Evolutionary conservation across 495 filamentous ascomycete species (phyloP), one percentile per base, ranked within the genome.

Genomic region (Penicillium waksmanii): DNA sequence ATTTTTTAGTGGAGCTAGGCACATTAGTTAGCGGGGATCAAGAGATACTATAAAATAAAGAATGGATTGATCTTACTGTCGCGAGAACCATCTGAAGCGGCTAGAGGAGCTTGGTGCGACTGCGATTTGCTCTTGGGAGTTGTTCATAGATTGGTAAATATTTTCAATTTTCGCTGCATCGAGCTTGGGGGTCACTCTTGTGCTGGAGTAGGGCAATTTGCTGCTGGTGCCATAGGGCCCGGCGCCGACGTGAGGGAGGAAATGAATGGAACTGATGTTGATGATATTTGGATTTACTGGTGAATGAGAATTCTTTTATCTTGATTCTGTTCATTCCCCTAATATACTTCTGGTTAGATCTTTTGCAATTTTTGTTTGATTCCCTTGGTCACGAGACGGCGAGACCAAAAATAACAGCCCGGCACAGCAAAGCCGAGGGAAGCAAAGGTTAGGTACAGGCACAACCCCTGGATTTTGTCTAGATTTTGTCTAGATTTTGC

Each of bases 281-380:
- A 55, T 55, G 31, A 57, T 50, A 38, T 11, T 38, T 15, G n/a
- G 33, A 21, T 13, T 43, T 38, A 7, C 19, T 55, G 51, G 51
- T 50, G 54, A 36, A 50, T 23, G 55, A 31, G 43, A 9, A n/a
- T 7, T 18, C 13, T 49, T 53, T 47, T 56, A 35, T 56, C 53
- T 40, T 49, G 18, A 18, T 50, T 40, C 38, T 53, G 51, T 53
- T 55, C 21, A 31, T 46, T 60, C 52, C 58, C 48, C 60, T 66
- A 56, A 58, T 51, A 52, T 60, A 55, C 58, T 51, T 63, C 36
- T 60, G 55, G 42, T 60, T 53, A 53, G 53, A 36, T 47, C 55
- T 33, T 61, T 48, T 56, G 15, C 42, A 15, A 38, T 40, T 56
- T 57, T 57, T 57, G n/a, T 50, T 25, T 17, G 40, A n/a, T 17